Evolutionary conservation across 495 filamentous ascomycete species (phyloP), one percentile per base, ranked within the genome.

Genomic region (Peziza echinospora): DNA sequence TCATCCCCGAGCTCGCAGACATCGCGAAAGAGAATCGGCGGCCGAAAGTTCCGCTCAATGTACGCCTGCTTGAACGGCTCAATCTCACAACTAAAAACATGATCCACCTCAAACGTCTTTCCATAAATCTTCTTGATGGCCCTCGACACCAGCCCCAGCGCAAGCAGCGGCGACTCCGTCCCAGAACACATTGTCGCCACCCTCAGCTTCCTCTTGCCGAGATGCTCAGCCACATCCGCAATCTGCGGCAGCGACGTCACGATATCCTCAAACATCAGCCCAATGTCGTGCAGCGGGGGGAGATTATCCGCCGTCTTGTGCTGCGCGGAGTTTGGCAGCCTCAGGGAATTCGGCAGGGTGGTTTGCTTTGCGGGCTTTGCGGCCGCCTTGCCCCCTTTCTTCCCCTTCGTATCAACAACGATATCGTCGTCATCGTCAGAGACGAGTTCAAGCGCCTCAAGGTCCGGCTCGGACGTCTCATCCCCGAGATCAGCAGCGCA

Each of bases 151-250:
- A 76, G 63, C 30, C 71, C 63, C 34, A 86, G 54, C 0, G 77
- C 78, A 2, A 86, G 63, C 5, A 92, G 60, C 9, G 84, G 84
- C 23, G 73, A 75, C 51, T 92, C 84, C 0, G 83, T 89, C 3
- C 84, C 84, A 9, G 81, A 86, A 54, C 82, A 92, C 56, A 85
- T 72, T 0, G 84, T 92, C 1, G 69, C 82, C 21, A 87, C 69
- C 1, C 68, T 69, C 7, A 87, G 53, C 24, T 63, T 62, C 34
- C 66, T 57, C 13, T 56, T 51, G 9, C 63, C 58, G 1, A 74
- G 49, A 21, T 56, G 52, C 3, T 55, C 45, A 11, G 74, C 44
- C 23, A 67, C 59, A 2, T 59, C 39, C 5, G 26, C 22, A 26
- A 59, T 39, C 7, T 21, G 34, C 8, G 50, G 49, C 30, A 51